Conservation (phyloP, 1,139 yeast species). For the Ogataea hybrid region DNA sequence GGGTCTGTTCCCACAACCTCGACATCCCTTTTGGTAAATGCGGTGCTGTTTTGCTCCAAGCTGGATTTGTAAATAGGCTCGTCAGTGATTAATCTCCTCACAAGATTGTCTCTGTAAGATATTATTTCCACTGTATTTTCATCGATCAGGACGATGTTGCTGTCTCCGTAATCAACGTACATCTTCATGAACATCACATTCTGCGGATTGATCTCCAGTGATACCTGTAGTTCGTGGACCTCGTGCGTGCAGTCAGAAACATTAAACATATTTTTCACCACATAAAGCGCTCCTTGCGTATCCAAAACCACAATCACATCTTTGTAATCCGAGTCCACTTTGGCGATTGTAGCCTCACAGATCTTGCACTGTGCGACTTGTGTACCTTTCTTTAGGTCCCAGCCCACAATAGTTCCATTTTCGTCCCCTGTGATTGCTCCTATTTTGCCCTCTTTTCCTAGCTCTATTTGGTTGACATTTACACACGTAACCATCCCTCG, state of each 20-base stretch:
- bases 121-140: constrained; percentile 29
- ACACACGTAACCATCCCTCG: constrained; percentile 38
- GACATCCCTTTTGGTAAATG: constrained; percentile 14
- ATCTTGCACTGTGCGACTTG: constrained; percentile 15
- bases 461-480: constrained; percentile 24
- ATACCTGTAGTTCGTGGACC: constrained; percentile 11
- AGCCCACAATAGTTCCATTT: constrained; percentile 38
- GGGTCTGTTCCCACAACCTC: constrained; percentile 56
- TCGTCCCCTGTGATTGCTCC: constrained; percentile 43
- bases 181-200: constrained; percentile 24
- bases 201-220: constrained; percentile 7
- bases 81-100: constrained; percentile 32
- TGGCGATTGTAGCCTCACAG: constrained; percentile 16
- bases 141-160: constrained; percentile 37
- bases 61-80: constrained; percentile 36
- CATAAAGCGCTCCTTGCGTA: constrained; percentile 22
- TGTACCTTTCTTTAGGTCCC: constrained; percentile 30
- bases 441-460: constrained; percentile 27
- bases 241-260: constrained; percentile 10
- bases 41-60: constrained; percentile 24
- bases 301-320: constrained; percentile 23
- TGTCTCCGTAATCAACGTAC: constrained; percentile 56
- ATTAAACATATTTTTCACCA: constrained; percentile 20
- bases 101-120: constrained; percentile 16
- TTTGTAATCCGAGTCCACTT: constrained; percentile 29